Conservation (phyloP, 2,329 filamentous ascomycete genomes). For the Epicoccum sorghinum region DNA sequence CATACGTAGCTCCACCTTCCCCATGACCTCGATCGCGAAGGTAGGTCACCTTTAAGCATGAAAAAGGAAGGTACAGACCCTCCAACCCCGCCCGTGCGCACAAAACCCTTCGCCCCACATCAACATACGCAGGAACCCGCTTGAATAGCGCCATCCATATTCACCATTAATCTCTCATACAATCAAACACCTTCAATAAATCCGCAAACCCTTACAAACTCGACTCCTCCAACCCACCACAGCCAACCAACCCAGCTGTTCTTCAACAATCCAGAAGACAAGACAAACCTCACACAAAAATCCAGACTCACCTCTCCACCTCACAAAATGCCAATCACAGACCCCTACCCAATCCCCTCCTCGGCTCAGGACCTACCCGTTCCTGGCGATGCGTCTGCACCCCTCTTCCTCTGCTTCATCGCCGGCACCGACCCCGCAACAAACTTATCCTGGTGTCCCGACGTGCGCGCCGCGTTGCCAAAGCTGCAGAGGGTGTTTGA, state of each 20-base stretch:
- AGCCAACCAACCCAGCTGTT: no score
- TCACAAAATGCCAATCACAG: conserved; percentile 18
- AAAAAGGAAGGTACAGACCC: background rate
- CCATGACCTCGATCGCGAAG: no score
- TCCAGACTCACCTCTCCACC: background rate
- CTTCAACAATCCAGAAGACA: no score
- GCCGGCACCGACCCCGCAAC: conserved; percentile 13
- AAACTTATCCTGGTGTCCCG: conserved; percentile 19
- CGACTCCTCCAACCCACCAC: no score
- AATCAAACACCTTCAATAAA: no score
- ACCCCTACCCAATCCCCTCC: conserved; percentile 7
- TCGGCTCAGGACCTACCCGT: conserved; percentile 12
- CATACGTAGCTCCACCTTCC: no score
- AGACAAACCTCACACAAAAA: no score
- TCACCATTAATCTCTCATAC: no score
- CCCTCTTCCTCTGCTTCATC: conserved; percentile 19
- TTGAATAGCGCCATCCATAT: background rate
- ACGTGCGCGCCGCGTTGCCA: conserved; percentile 20
- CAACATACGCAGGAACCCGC: background rate
- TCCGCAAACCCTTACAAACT: no score
- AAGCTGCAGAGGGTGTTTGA: conserved; percentile 4
- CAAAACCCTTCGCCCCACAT: background rate
- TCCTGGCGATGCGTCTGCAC: background rate
- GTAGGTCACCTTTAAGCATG: no score
- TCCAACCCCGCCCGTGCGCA: background rate